Percentiles rank a stretch among this genome's conserved stretches.
Evolutionary conservation across 2,329 filamentous ascomycete genomes (phyloP).

Genomic region (Exophiala viscosa): DNA sequence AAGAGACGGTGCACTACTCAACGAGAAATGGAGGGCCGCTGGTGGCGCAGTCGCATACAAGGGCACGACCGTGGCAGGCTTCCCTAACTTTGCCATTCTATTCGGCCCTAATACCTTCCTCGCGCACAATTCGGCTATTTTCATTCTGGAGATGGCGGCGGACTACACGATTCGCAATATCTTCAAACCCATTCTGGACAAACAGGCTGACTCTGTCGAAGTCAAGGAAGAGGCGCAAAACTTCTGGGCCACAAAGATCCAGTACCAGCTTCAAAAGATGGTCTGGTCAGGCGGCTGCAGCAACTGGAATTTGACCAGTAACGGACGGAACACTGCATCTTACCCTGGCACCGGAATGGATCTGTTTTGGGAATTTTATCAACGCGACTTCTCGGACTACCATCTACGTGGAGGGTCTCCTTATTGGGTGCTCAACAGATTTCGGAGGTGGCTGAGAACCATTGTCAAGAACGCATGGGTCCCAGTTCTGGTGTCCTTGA

Average conservation of each 20-base stretch:
- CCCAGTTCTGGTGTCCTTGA: no score
- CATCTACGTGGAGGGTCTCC: no score
- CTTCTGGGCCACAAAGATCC: slow-evolving; percentile 46
- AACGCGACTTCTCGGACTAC: no score
- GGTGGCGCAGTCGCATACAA: slow-evolving; percentile 34
- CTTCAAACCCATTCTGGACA: slow-evolving; percentile 51
- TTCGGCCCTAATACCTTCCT: slow-evolving; percentile 58
- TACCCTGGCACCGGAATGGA: no score
- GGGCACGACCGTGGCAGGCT: slow-evolving; percentile 51
- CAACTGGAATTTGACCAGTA: slow-evolving; percentile 48
- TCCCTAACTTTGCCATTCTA: slow-evolving; percentile 63
- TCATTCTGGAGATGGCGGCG: slow-evolving; percentile 58
- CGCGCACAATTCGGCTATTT: slow-evolving; percentile 58
- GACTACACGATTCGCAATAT: slow-evolving; percentile 55
- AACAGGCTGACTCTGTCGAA: slow-evolving; percentile 44
- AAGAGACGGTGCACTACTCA: slow-evolving; percentile 25
- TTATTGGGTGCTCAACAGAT: no score
- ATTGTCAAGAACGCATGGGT: no score
- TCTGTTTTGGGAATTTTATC: no score
- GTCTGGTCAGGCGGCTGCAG: slow-evolving; percentile 48
- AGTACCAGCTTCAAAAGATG: slow-evolving; percentile 43
- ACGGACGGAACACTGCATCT: slow-evolving; percentile 48
- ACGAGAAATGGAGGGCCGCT: slow-evolving; percentile 32
- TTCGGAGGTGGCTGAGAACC: no score
- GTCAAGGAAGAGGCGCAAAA: slow-evolving; percentile 48